Evolutionary conservation across 192 early-diverging fungal genomes (phyloP).

Genomic region (Phlyctochytrium planicorne): DNA sequence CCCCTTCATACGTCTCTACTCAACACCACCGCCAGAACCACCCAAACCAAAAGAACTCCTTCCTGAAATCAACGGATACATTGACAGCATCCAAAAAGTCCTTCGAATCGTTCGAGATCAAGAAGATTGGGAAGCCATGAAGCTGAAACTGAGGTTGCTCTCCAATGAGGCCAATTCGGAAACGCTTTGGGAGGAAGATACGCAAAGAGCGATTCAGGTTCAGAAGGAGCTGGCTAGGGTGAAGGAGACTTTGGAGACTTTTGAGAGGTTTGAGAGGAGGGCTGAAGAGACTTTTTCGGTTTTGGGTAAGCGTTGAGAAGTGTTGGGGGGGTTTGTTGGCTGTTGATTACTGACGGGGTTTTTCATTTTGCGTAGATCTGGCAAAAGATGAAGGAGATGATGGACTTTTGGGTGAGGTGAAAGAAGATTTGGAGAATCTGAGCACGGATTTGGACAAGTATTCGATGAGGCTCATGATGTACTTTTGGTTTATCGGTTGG

Average conservation of each 20-base stretch:
- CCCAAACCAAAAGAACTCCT: too few species aligned
- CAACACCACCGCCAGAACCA: too few species aligned
- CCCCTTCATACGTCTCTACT: too few species aligned
- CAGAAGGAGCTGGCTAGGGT: constrained; percentile 40
- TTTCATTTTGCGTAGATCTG: constrained; percentile 20
- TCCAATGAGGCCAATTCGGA: constrained; percentile 24
- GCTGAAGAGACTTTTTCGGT: constrained; percentile 24
- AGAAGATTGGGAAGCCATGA: constrained; percentile 25
- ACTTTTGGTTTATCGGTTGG: neutral
- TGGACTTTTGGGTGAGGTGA: constrained; percentile 28
- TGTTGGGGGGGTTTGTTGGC: neutral
- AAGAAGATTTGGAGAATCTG: constrained; percentile 31
- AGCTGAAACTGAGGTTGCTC: neutral
- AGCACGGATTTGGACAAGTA: constrained; percentile 31
- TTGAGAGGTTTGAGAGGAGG: constrained; percentile 17
- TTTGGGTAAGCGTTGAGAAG: constrained; percentile 20
- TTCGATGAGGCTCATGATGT: constrained; percentile 46
- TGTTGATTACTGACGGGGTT: neutral
- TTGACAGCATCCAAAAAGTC: too few species aligned
- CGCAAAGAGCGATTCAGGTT: constrained; percentile 32
- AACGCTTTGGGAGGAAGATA: constrained; percentile 37
- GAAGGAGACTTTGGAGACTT: constrained; percentile 28
- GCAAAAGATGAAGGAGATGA: constrained; percentile 43
- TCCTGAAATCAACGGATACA: too few species aligned
- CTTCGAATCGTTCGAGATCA: too few species aligned